These are phyloP conservation scores for Monosporozyma aerobia DNA, from an alignment of 805 yeast species.

Conservation along the genomic window DNA sequence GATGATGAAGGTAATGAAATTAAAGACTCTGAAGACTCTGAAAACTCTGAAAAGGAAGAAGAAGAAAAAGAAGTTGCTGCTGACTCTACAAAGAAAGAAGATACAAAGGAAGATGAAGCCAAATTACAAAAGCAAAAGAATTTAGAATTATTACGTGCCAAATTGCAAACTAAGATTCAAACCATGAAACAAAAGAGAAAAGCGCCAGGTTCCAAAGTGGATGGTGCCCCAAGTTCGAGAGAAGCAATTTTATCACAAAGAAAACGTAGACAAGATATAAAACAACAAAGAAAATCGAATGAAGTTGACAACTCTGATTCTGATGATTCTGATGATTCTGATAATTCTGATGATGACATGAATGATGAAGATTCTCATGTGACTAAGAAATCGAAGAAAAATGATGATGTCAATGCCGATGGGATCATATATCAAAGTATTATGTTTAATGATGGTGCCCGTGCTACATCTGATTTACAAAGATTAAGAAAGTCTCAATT, in stretches of 20 bases:
- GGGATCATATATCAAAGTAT: slow-evolving; percentile 71
- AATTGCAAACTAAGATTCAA: slow-evolving; percentile 65
- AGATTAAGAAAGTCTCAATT: slow-evolving; percentile 40
- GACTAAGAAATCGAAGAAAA: slow-evolving; percentile 29
- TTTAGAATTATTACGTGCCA: slow-evolving; percentile 63
- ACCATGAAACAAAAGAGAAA: slow-evolving; percentile 69
- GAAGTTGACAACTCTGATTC: slow-evolving; percentile 32
- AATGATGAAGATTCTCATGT: slow-evolving; percentile 12
- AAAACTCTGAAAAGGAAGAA: slow-evolving; percentile 6
- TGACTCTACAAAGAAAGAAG: slow-evolving; percentile 12
- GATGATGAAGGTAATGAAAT: slow-evolving; percentile 64
- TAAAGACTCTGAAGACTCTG: slow-evolving; percentile 9
- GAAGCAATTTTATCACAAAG: slow-evolving; percentile 70
- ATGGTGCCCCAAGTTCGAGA: slow-evolving; percentile 79
- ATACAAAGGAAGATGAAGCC: slow-evolving; percentile 12
- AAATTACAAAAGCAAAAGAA: slow-evolving; percentile 38
- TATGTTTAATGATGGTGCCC: slow-evolving; percentile 71
- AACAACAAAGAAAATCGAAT: slow-evolving; percentile 31
- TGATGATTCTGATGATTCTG: slow-evolving; percentile 30
- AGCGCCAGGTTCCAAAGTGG: slow-evolving; percentile 77
- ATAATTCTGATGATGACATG: slow-evolving; percentile 16
- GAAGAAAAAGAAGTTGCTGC: slow-evolving; percentile 15
- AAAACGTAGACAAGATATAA: slow-evolving; percentile 32
- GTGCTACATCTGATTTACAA: slow-evolving; percentile 63
- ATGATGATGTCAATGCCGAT: slow-evolving; percentile 29